A percentile compares a stretch with the other conserved stretches of the same genome.
These are phyloP conservation scores for Penicillium nordicum DNA, from an alignment of 2,329 filamentous ascomycete genomes.

Conservation along the genomic window DNA sequence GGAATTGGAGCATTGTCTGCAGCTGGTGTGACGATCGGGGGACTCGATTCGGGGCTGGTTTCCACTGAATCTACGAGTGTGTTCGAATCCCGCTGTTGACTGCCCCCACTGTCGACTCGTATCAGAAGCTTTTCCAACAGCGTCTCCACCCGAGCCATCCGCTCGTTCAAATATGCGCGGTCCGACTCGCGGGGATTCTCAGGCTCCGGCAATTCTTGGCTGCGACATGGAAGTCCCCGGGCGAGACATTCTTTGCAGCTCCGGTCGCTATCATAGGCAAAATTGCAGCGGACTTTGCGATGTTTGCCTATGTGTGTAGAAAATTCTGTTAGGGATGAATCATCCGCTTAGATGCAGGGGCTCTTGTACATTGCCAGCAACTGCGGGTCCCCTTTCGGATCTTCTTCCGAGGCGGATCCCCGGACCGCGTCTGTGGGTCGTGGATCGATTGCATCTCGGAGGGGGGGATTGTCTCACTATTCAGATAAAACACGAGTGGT, in stretches of 20 bases:
- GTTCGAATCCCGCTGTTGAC: not conserved
- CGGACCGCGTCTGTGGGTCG: not conserved
- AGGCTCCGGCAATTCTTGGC: slow-evolving; percentile 14
- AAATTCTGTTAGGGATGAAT: not conserved
- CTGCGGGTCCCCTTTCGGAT: slow-evolving; percentile 17
- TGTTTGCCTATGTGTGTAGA: slow-evolving; percentile 9
- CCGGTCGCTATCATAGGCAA: slow-evolving; percentile 5
- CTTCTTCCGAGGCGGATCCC: slow-evolving; percentile 15
- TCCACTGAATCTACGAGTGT: not conserved
- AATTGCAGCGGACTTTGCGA: slow-evolving; percentile 16
- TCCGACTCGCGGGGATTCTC: slow-evolving; percentile 13
- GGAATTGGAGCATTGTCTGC: slow-evolving; percentile 10
- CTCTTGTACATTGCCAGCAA: slow-evolving; percentile 17
- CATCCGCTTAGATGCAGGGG: not conserved
- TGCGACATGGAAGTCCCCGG: slow-evolving; percentile 10
- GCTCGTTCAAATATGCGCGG: slow-evolving; percentile 8
- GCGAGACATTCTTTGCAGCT: slow-evolving; percentile 13
- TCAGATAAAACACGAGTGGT: not conserved
- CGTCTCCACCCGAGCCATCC: slow-evolving; percentile 10
- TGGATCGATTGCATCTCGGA: not conserved
- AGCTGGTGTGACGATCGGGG: not conserved
- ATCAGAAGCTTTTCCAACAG: slow-evolving; percentile 9
- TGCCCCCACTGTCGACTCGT: not conserved
- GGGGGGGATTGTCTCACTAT: not conserved
- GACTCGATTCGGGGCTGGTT: not conserved